phyloP scores from a whole-genome alignment of 2,329 filamentous ascomycete genomes.

The Hypoxylon sp. region DNA sequence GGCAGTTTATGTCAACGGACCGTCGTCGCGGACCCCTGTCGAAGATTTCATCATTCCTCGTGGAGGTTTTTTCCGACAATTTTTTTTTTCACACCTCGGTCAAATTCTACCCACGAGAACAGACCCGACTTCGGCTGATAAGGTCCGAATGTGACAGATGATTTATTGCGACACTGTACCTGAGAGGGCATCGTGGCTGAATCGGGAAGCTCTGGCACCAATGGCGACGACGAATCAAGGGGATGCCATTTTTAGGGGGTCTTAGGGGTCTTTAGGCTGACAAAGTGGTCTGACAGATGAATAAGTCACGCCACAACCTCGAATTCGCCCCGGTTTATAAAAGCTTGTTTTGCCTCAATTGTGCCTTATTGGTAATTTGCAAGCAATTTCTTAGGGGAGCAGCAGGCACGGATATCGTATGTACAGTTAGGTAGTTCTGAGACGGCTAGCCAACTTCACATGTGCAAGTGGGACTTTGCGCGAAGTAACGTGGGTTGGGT shows the following conservation, averaged over 20 bases:
- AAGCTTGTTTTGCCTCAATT: constrained; percentile 32
- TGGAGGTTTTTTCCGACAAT: constrained; percentile 37
- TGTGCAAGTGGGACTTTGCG: constrained; percentile 34
- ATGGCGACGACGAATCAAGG: constrained; percentile 27
- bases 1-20: constrained; percentile 24
- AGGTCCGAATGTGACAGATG: constrained; percentile 31
- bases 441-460: constrained; percentile 26
- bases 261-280: constrained; percentile 38
- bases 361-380: constrained; percentile 30
- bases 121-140: constrained; percentile 32
- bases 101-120: constrained; percentile 29
- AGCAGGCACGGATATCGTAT: constrained; percentile 26
- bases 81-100: constrained; percentile 34
- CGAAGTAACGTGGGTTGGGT: constrained; percentile 31
- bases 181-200: constrained; percentile 25
- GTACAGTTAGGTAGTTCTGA: too few species aligned
- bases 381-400: constrained; percentile 22
- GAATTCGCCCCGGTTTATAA: constrained; percentile 32
- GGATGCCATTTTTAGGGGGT: constrained; percentile 35
- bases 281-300: constrained; percentile 36
- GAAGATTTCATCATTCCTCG: constrained; percentile 32
- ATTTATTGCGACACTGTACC: constrained; percentile 28
- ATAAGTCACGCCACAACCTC: constrained; percentile 34
- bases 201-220: constrained; percentile 36
- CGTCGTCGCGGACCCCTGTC: constrained; percentile 28